Conservation (phyloP, 2,329 filamentous ascomycete species). For the Blumeria hordei region DNA sequence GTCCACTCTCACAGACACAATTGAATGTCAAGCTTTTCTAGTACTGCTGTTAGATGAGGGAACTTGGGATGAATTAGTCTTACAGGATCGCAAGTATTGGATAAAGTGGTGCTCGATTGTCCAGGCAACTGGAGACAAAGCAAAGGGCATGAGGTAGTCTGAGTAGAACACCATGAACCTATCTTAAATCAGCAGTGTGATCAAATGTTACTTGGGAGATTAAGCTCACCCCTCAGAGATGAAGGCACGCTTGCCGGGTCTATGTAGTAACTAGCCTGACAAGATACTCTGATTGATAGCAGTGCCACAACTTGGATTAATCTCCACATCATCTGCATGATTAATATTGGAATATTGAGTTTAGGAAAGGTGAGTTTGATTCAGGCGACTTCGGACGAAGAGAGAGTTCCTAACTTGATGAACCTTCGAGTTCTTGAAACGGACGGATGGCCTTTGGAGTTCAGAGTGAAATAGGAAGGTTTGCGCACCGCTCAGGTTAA, state of each 20-base stretch:
- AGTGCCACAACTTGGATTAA: constrained; percentile 17
- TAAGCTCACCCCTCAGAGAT: constrained; percentile 16
- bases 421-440: no score
- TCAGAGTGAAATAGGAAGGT: no score
- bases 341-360: no score
- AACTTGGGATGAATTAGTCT: constrained; percentile 5
- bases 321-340: no score
- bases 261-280: constrained; percentile 33
- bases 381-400: no score
- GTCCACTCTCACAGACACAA: constrained; percentile 45
- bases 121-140: constrained; percentile 42
- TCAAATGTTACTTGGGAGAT: not conserved
- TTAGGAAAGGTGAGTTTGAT: no score
- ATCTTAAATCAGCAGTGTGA: constrained; percentile 4
- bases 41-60: not conserved
- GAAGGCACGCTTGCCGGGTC: constrained; percentile 34
- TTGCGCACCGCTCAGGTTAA: no score
- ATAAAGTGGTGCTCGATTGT: constrained; percentile 18
- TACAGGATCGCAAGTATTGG: constrained; percentile 47
- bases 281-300: constrained; percentile 17
- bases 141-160: constrained; percentile 39
- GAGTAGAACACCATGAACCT: constrained; percentile 41
- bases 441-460: no score
- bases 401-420: no score
- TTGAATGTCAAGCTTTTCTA: constrained; percentile 38